phyloP scores from a whole-genome alignment of 768 basidiomycete species.

The Tylopilus plumbeoviolaceoides region DNA sequence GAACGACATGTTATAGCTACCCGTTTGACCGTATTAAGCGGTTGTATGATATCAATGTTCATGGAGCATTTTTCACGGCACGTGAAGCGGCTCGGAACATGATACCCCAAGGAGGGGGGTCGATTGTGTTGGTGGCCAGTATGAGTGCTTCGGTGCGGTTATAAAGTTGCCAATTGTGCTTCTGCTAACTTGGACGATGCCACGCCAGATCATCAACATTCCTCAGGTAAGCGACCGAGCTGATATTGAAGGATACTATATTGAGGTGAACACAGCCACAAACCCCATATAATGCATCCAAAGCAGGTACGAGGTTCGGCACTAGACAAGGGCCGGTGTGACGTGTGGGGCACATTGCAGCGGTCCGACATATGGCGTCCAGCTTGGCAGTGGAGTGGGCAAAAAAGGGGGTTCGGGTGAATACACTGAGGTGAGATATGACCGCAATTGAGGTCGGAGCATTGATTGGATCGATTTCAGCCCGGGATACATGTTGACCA shows the following conservation, averaged over 20 bases:
- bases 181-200: conserved; percentile 11
- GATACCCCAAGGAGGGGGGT: conserved; percentile 76
- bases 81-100: conserved; percentile 91
- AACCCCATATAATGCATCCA: conserved; percentile 95
- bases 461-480: conserved; percentile 33
- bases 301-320: conserved; percentile 54
- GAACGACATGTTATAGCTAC: conserved; percentile 48
- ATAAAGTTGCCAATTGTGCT: neutral
- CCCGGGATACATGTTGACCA: conserved; percentile 93
- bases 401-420: conserved; percentile 81
- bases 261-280: conserved; percentile 51
- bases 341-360: conserved; percentile 31
- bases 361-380: conserved; percentile 91
- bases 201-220: conserved; percentile 72
- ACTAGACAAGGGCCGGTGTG: neutral
- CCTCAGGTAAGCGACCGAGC: conserved; percentile 57
- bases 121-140: conserved; percentile 81
- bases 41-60: conserved; percentile 90
- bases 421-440: conserved; percentile 57
- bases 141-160: conserved; percentile 83
- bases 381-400: conserved; percentile 97
- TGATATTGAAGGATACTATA: neutral
- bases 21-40: conserved; percentile 81
- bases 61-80: conserved; percentile 94
- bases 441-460: neutral